A percentile compares a stretch with the other conserved stretches of the same genome.
phyloP scores from a whole-genome alignment of 164 flowering plant genomes.

The Warburgia ugandensis region DNA sequence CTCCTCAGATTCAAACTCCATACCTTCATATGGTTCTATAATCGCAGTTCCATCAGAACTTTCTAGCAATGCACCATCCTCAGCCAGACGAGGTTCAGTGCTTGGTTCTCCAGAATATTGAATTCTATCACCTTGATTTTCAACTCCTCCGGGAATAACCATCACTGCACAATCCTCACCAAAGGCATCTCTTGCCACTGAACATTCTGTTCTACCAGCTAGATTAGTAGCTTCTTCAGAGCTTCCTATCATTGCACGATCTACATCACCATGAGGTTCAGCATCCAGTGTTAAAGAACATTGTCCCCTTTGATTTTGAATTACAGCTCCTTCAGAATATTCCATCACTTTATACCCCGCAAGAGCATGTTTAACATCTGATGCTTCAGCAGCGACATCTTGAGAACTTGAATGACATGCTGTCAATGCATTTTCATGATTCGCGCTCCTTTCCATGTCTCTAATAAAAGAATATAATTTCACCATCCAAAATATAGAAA shows the following conservation, averaged over 20 bases:
- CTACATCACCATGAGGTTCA: neutral
- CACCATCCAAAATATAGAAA: too few relatives aligned
- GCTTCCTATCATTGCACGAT: neutral
- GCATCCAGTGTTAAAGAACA: slow-evolving; percentile 1
- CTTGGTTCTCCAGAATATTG: neutral
- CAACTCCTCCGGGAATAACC: neutral
- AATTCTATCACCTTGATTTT: slow-evolving; percentile 1
- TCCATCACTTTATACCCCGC: too few relatives aligned
- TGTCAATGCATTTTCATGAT: neutral
- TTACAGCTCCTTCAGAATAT: too few relatives aligned
- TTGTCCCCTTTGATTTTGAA: too few relatives aligned
- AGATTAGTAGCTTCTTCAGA: neutral
- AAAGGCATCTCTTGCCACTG: too few relatives aligned
- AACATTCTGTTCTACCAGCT: neutral
- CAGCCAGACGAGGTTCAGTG: neutral
- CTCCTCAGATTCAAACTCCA: slow-evolving; percentile 20
- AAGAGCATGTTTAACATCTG: too few relatives aligned
- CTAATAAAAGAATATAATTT: too few relatives aligned
- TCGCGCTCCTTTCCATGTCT: slow-evolving; percentile 7
- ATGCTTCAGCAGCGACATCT: too few relatives aligned
- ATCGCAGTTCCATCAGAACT: neutral
- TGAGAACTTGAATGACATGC: neutral
- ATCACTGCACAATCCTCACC: neutral
- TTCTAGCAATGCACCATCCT: neutral
- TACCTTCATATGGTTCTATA: slow-evolving; percentile 16